Percentiles rank a stretch among this genome's conserved stretches.
Evolutionary conservation across 306 rosid species (phyloP).

Genomic region (Senna tora): DNA sequence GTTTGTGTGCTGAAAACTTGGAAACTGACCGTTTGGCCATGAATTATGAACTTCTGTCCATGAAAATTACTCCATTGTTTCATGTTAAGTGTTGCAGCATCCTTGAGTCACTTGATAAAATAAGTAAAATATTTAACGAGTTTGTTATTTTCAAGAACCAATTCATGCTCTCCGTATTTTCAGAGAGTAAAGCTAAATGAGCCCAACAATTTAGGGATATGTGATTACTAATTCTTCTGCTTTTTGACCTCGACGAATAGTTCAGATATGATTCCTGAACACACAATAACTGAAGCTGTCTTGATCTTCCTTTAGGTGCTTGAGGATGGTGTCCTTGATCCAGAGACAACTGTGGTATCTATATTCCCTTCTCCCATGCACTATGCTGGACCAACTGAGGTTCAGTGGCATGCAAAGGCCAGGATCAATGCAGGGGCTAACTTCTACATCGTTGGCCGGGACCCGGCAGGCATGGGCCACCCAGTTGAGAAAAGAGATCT

Average conservation of each 20-base stretch:
- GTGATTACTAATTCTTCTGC: too few relatives aligned
- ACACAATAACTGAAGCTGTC: neutral
- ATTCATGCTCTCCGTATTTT: neutral
- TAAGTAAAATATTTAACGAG: too few relatives aligned
- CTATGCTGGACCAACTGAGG: constrained; percentile 99
- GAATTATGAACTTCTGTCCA: neutral
- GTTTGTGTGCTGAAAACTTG: constrained; percentile 41
- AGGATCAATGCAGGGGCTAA: constrained; percentile 98
- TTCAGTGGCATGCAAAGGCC: constrained; percentile 99
- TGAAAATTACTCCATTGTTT: too few relatives aligned
- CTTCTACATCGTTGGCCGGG: constrained; percentile 98
- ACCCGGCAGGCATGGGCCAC: constrained; percentile 99
- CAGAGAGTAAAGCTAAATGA: neutral
- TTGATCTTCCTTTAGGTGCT: constrained; percentile 66
- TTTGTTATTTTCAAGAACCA: too few relatives aligned
- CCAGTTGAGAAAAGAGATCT: constrained; percentile 88
- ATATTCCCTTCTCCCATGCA: constrained; percentile 99
- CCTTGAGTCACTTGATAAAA: too few relatives aligned
- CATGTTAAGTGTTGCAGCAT: too few relatives aligned
- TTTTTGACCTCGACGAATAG: too few relatives aligned
- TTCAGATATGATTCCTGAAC: neutral
- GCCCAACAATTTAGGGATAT: neutral
- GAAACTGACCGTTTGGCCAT: neutral
- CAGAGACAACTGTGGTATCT: constrained; percentile 95
- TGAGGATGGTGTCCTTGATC: constrained; percentile 99